Percentiles rank a stretch among this genome's conserved stretches.
Conservation (phyloP, 306 rosid genomes). For the Spatholobus suberectus region DNA sequence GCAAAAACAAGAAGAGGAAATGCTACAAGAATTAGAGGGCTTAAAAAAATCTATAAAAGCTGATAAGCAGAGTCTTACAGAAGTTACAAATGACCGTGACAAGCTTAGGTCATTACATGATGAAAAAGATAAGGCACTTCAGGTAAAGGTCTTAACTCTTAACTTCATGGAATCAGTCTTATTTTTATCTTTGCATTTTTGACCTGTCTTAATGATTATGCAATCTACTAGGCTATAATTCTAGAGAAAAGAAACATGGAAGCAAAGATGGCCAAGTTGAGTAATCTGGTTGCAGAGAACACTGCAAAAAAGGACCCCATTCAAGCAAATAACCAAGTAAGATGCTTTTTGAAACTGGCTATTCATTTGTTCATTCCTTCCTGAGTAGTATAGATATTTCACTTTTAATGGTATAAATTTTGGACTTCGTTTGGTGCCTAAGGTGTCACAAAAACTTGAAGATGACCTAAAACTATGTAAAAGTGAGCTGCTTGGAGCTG, state of each 20-base stretch:
- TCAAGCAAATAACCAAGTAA: constrained; percentile 71
- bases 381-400: constrained; percentile 12
- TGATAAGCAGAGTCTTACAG: constrained; percentile 62
- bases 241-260: constrained; percentile 78
- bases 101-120: constrained; percentile 60
- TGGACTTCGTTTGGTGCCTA: constrained; percentile 22
- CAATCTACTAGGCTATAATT: constrained; percentile 63
- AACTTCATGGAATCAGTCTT: constrained; percentile 22
- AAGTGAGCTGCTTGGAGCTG: constrained; percentile 67
- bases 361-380: constrained; percentile 31
- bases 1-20: constrained; percentile 63
- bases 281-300: constrained; percentile 58
- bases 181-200: neutral
- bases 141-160: constrained; percentile 57
- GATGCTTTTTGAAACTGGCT: constrained; percentile 23
- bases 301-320: constrained; percentile 53
- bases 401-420: constrained; percentile 4
- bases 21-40: constrained; percentile 72
- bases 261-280: constrained; percentile 66
- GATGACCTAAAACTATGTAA: constrained; percentile 70
- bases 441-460: constrained; percentile 69
- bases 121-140: constrained; percentile 79
- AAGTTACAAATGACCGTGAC: constrained; percentile 61
- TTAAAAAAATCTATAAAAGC: constrained; percentile 67
- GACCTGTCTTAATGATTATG: constrained; percentile 15